Evolutionary conservation across 345 rosid genomes (phyloP), one percentile per base, ranked within the genome.

Genomic region (Brassica juncea): DNA sequence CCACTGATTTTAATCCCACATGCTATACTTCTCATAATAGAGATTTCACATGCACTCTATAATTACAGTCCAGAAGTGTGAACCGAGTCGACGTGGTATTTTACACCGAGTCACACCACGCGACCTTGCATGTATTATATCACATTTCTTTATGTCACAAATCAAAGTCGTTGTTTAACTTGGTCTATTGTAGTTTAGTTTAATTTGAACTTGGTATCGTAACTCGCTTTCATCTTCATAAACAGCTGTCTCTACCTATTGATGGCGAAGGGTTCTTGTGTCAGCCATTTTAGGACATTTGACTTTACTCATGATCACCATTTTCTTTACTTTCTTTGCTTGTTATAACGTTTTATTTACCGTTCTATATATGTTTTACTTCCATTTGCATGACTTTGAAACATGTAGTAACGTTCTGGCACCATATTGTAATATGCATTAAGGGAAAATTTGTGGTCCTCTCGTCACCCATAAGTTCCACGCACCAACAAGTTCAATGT

Each of bases 221-320:
- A 75, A 75, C 73, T 81, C 73, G 77, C 68, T 49, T 75, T 55
- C 61, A 65, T 71, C 76, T 73, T 75, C 19, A 31, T 23, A 42
- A 10, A 80, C 83, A 80, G 83, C 80, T 80, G 83, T 74, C 68
- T 80, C 67, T 74, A 63, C 42, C 47, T 65, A 70, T 65, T 55
- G 54, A 57, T 70, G 15, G 19, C 4, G 32, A 57, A 47, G n/a
- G 31, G 34, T 52, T 80, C 54, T 70, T 71, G 66, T 81, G 73
- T 71, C 69, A 81, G 57, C 68, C 66, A 81, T 80, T 74, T 75
- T 71, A 57, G 25, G 76, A 75, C 65, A 71, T 64, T 71, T 81
- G 80, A 75, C 73, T 81, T 75, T 65, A 58, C 61, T 37, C 32
- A 28, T 72, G 23, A 68, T 68, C 73, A 66, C 16, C 68, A 69